Base-by-base conservation (phyloP, 2,329 filamentous ascomycete species). In the Xylaria polymorpha region DNA sequence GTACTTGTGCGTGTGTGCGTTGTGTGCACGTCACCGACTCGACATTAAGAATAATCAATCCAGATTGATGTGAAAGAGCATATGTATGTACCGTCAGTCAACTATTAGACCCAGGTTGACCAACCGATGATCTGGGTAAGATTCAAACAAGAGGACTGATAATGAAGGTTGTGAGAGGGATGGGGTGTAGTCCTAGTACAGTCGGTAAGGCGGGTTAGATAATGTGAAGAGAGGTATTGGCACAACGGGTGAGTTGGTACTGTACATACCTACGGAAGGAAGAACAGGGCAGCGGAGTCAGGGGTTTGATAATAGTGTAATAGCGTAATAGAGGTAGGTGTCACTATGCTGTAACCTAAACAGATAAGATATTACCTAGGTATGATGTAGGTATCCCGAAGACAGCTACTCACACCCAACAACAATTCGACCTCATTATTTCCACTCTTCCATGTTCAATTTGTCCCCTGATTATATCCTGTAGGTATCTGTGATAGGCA, bases 1-100 rank as follows among this genome's bases (percentile, higher is more conserved):
- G 25, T 29, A 2, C 25, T 37, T 32, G 53, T 32, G 37, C 50
- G 58, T 35, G 32, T 12, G 48, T 39, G 39, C 10, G 63, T 61
- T 39, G 39, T 18, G 63, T 61, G 64, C 51, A 61, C 59, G 37
- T 62, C 51, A 51, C 51, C 50, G 57, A n/a, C 37, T 51, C 14
- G 46, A 60, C 46, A 46, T 43, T 25, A 29, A 29, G 46, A 37
- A 53, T n/a, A 25, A 29, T 35, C 25, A 20, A 22, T 41, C 53
- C 18, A 35, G n/a, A n/a, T 41, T 22, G 22, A 43, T 18, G 41
- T 41, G 32, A 53, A 60, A 7, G 56, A 65, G 35, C 10, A 41
- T 60, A 35, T 14, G 46, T 41, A 32, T 37, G 44, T 35, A n/a
- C 25, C 53, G 25, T 53, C 22, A 50, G 50, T 48, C 35, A 56